Base-by-base conservation (phyloP, 768 basidiomycete genomes). In the Mycena sanguinolenta region DNA sequence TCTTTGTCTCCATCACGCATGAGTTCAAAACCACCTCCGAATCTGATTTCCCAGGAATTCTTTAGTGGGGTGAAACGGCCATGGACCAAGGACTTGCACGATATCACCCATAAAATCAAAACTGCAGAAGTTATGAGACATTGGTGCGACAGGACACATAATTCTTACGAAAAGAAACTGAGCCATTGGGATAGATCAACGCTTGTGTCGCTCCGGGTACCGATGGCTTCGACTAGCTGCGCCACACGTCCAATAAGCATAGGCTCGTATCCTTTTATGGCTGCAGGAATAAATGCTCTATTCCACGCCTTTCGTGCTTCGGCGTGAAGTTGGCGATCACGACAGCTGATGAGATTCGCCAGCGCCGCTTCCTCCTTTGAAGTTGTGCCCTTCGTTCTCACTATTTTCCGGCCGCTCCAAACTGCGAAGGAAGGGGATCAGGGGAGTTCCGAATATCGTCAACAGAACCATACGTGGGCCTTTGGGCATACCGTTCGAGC, bases 401-500 rank as follows among this genome's bases (percentile, higher is more conserved):
- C 32, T 34, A n/a, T n/a, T 34, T 34, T 4, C 6, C 32, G 32
- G 32, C 32, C 32, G 10, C 10, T 10, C 32, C 32, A 34, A 34
- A 34, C 32, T 34, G 32, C 10, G 10, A 34, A 10, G 32, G 10
- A 34, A 34, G 32, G n/a, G n/a, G n/a, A 34, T 34, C 50, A 52
- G 25, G 5, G 50, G 23, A 1, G 14, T n/a, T 25, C 12, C 5
- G n/a, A 52, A 39, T 30, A 39, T 44, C n/a, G 57, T 13, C 14
- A 23, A 9, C 39, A 52, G 46, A 63, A 77, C 82, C 58, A 16
- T 73, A 83, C 82, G 63, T 0, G 80, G 78, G 5, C 84, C 83
- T 73, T 86, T 86, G 4, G 82, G 82, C 72, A 87, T 77, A 1
- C 86, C 84, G 17, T 75, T 72, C 5, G 73, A 61, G 13, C 85